Conservation (phyloP, 768 basidiomycete genomes). For the Mycena leptocephala region DNA sequence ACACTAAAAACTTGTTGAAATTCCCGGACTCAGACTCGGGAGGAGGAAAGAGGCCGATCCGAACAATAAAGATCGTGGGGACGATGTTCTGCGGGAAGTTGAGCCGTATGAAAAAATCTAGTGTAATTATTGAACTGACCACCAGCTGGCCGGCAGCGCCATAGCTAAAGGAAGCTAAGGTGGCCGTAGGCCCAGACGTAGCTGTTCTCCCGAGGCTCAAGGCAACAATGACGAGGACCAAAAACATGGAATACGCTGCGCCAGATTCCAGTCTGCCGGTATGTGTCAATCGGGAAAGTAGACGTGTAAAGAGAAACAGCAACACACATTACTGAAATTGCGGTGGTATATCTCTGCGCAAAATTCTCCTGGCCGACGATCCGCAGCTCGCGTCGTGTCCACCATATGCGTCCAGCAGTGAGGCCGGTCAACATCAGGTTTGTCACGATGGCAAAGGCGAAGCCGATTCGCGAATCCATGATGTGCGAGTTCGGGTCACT, state of each 20-base stretch:
- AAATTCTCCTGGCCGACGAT: too few relatives aligned
- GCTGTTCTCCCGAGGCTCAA: background rate
- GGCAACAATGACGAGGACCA: constrained; percentile 2
- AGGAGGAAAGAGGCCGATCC: background rate
- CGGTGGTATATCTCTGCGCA: too few relatives aligned
- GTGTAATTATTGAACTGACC: background rate
- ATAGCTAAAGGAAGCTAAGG: background rate
- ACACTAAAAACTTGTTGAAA: background rate
- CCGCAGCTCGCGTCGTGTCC: background rate
- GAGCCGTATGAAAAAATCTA: background rate
- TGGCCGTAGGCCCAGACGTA: background rate
- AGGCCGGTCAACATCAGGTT: constrained; percentile 1
- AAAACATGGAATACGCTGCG: background rate
- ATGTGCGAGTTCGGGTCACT: background rate
- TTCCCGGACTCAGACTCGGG: background rate
- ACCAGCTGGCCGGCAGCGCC: constrained; percentile 8
- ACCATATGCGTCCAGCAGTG: constrained; percentile 22
- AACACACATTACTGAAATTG: constrained; percentile 7
- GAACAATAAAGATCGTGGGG: constrained; percentile 9
- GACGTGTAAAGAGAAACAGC: too few relatives aligned
- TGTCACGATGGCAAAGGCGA: background rate
- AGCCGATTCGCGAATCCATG: background rate
- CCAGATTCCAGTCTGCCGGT: constrained; percentile 10
- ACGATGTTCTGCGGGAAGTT: constrained; percentile 16
- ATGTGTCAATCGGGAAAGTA: background rate